phyloP scores from a whole-genome alignment of 2,329 filamentous ascomycete species.

The Fusarium nematophilum region DNA sequence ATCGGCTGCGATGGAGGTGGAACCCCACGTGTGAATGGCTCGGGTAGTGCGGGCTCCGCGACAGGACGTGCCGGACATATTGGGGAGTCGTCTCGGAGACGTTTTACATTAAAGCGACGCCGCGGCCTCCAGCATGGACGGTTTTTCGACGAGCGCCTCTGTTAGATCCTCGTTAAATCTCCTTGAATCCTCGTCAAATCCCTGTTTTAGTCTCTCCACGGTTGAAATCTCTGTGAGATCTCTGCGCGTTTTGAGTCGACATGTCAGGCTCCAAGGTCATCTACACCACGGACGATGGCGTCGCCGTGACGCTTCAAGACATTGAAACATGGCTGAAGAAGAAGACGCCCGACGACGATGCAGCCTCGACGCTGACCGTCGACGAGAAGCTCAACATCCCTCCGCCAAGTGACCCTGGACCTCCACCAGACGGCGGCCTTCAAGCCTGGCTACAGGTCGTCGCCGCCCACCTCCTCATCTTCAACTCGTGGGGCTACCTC shows the following conservation, averaged over 20 bases:
- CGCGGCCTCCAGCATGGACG: too few species aligned
- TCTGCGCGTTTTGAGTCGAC: neutral
- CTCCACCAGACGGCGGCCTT: constrained; percentile 51
- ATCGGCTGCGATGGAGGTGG: constrained; percentile 21
- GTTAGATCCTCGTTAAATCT: too few species aligned
- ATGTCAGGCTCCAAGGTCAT: neutral
- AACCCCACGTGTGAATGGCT: constrained; percentile 23
- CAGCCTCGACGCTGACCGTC: constrained; percentile 10
- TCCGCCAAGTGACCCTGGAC: neutral
- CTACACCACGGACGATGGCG: constrained; percentile 9
- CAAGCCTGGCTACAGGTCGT: constrained; percentile 54
- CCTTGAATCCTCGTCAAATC: neutral
- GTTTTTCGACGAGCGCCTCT: too few species aligned
- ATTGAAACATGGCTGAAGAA: constrained; percentile 10
- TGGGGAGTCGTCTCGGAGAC: too few species aligned
- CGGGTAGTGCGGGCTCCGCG: neutral
- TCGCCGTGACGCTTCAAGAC: constrained; percentile 14
- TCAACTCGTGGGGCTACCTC: constrained; percentile 54
- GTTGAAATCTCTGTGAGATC: fast-evolving
- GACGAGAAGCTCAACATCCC: neutral
- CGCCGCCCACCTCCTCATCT: constrained; percentile 51
- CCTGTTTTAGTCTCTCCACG: neutral
- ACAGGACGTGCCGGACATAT: constrained; percentile 13
- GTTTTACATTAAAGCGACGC: too few species aligned
- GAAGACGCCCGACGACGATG: constrained; percentile 9